Conservation (phyloP, 2,329 filamentous ascomycete species). For the Sporothrix humicola region DNA sequence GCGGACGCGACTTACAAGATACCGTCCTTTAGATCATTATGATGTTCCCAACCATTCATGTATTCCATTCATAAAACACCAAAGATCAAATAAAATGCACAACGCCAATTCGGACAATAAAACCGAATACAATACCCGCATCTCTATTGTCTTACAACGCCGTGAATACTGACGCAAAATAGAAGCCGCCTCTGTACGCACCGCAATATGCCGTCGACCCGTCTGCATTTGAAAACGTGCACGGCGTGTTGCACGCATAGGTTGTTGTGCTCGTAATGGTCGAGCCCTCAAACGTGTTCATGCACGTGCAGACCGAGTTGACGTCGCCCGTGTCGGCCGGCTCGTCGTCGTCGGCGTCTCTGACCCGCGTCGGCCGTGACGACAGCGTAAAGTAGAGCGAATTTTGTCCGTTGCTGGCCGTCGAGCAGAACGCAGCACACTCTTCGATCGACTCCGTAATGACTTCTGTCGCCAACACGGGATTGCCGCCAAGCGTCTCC, state of each 20-base stretch:
- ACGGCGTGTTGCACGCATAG: constrained; percentile 31
- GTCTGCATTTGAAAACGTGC: constrained; percentile 29
- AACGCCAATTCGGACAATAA: not conserved
- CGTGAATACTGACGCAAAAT: constrained; percentile 31
- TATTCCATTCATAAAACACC: not conserved
- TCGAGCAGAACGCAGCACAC: constrained; percentile 34
- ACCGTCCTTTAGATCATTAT: too few species aligned
- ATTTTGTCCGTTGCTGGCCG: constrained; percentile 20
- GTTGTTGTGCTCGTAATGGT: constrained; percentile 21
- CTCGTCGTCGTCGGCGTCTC: not conserved
- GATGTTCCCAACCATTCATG: not conserved
- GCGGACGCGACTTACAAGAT: too few species aligned
- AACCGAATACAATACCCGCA: not conserved
- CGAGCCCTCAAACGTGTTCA: constrained; percentile 33
- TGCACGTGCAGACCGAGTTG: constrained; percentile 35
- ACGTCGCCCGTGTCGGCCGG: not conserved
- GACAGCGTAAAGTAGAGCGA: constrained; percentile 35
- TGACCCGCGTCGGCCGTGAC: constrained; percentile 18
- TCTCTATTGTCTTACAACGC: not conserved
- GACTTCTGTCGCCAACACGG: constrained; percentile 31
- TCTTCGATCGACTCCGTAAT: constrained; percentile 34
- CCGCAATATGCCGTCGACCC: constrained; percentile 30
- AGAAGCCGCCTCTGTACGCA: constrained; percentile 5
- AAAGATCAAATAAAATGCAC: not conserved
- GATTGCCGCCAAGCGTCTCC: constrained; percentile 23